Conservation (phyloP, 768 basidiomycete species). For the Phlegmacium glaucopus region DNA sequence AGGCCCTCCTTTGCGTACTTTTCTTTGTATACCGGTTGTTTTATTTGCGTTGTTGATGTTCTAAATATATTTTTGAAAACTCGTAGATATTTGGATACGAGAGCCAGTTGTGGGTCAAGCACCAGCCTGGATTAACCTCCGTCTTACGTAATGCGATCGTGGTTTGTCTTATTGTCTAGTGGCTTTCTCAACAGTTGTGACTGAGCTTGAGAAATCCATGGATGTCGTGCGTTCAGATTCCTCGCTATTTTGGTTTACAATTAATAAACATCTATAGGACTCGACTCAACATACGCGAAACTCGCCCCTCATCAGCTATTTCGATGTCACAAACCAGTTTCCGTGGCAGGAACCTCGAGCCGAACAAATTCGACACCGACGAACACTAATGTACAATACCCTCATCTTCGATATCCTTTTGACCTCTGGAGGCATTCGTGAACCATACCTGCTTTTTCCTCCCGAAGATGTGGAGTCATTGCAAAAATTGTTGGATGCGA, state of each 20-base stretch:
- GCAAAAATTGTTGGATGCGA: slow-evolving; percentile 54
- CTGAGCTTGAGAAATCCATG: slow-evolving; percentile 11
- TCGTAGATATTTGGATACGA: background rate
- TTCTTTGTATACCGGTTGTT: background rate
- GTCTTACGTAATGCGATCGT: background rate
- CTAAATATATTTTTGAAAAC: background rate
- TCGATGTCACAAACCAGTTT: slow-evolving; percentile 55
- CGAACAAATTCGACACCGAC: slow-evolving; percentile 59
- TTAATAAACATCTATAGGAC: slow-evolving; percentile 15
- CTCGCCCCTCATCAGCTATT: slow-evolving; percentile 33
- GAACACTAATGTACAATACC: slow-evolving; percentile 55
- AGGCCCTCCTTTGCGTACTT: background rate
- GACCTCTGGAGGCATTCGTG: slow-evolving; percentile 54
- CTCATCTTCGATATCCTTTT: slow-evolving; percentile 78
- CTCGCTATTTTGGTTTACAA: background rate
- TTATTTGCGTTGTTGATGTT: background rate
- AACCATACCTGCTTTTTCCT: slow-evolving; percentile 64
- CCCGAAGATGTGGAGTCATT: slow-evolving; percentile 55
- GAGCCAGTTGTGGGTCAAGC: no score
- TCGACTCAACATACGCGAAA: slow-evolving; percentile 13
- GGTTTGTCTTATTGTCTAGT: background rate
- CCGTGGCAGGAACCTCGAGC: slow-evolving; percentile 54
- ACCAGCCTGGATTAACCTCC: no score
- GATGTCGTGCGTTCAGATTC: slow-evolving; percentile 17
- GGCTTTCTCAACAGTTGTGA: background rate